Percentiles rank a stretch among this genome's conserved stretches.
These are phyloP conservation scores for Trichoderma gamsii DNA, from an alignment of 495 filamentous ascomycete genomes.

Conservation along the genomic window DNA sequence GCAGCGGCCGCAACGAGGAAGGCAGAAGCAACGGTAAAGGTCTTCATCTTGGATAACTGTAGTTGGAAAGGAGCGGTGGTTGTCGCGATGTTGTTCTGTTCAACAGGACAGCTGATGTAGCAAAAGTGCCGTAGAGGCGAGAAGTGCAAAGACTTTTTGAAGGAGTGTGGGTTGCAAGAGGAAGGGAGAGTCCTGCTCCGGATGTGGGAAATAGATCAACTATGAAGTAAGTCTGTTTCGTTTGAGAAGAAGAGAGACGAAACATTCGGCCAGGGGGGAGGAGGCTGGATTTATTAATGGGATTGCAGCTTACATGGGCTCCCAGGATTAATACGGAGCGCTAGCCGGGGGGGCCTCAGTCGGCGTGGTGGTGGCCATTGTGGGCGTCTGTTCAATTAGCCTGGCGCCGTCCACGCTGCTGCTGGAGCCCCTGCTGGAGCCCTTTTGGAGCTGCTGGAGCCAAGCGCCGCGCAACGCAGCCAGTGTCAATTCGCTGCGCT, in stretches of 20 bases:
- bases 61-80: background rate
- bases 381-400: background rate
- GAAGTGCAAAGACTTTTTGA: background rate
- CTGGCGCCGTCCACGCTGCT: background rate
- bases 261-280: conserved; percentile 21
- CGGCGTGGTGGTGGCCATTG: background rate
- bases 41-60: conserved; percentile 39
- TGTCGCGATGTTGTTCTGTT: conserved; percentile 6
- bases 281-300: background rate
- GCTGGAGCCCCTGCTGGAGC: too few relatives aligned
- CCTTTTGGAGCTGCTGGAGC: too few relatives aligned
- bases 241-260: background rate
- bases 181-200: conserved; percentile 12
- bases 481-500: background rate
- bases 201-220: conserved; percentile 5
- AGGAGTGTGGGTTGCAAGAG: conserved; percentile 14
- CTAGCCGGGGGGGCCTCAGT: background rate
- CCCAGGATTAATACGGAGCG: conserved; percentile 12
- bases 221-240: conserved; percentile 8
- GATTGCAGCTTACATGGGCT: background rate
- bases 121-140: conserved; percentile 14
- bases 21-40: conserved; percentile 33
- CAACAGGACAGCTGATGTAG: background rate
- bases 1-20: conserved; percentile 38
- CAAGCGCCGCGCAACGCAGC: background rate